These are phyloP conservation scores for Aspergillus sp. DNA, from an alignment of 2,329 filamentous ascomycete genomes.

Conservation along the genomic window DNA sequence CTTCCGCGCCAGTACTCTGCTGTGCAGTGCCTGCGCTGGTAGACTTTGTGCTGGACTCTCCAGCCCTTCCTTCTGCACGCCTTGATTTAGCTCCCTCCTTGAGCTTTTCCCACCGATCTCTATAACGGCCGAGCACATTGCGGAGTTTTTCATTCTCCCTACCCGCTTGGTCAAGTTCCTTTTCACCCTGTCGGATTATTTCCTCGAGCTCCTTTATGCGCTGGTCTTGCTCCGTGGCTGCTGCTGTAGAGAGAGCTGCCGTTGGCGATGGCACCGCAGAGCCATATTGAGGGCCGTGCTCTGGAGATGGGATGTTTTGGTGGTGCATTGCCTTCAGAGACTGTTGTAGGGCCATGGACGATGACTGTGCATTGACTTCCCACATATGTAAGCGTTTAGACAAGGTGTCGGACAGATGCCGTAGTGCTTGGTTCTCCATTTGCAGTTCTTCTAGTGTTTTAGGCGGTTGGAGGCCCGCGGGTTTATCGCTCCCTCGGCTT, in stretches of 20 bases:
- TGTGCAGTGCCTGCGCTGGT: slow-evolving; percentile 1
- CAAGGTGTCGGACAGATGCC: slow-evolving; percentile 80
- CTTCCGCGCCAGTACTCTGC: neutral
- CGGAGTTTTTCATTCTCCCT: slow-evolving; percentile 62
- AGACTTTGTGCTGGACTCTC: neutral
- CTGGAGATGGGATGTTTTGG: slow-evolving; percentile 32
- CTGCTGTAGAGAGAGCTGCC: slow-evolving; percentile 19
- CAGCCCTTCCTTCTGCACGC: slow-evolving; percentile 28
- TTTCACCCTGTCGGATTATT: slow-evolving; percentile 57
- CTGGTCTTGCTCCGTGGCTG: slow-evolving; percentile 44
- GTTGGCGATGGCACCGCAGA: slow-evolving; percentile 29
- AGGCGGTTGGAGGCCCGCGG: slow-evolving; percentile 37
- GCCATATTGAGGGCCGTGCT: slow-evolving; percentile 32
- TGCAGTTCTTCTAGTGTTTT: slow-evolving; percentile 85
- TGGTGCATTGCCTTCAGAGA: slow-evolving; percentile 61
- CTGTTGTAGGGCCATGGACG: slow-evolving; percentile 80
- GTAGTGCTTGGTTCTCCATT: slow-evolving; percentile 83
- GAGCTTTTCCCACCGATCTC: slow-evolving; percentile 67
- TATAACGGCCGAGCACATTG: slow-evolving; percentile 56
- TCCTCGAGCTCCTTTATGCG: slow-evolving; percentile 68
- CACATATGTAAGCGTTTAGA: slow-evolving; percentile 88
- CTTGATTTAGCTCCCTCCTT: slow-evolving; percentile 60
- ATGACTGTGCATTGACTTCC: slow-evolving; percentile 87
- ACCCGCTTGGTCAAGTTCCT: slow-evolving; percentile 63
- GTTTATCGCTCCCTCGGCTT: slow-evolving; percentile 24